Evolutionary conservation across 164 flowering plant species (phyloP).

Genomic region (Berberis thunbergii): DNA sequence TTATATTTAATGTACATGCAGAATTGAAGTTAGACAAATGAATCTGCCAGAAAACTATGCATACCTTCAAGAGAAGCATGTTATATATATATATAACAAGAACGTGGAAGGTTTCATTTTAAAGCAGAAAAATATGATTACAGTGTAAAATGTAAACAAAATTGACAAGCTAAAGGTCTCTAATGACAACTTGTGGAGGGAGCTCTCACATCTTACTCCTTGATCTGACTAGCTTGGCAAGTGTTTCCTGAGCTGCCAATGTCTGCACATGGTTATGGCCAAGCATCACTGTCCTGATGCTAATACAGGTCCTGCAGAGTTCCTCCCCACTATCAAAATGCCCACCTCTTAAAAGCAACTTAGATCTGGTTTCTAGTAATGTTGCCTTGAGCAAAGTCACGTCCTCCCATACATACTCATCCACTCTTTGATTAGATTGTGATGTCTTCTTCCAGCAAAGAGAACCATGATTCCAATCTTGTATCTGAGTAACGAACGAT

Average conservation of each 20-base stretch:
- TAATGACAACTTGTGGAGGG: background rate
- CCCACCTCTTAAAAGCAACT: slow-evolving; percentile 74
- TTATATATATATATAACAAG: too few species aligned
- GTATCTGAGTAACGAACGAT: slow-evolving; percentile 78
- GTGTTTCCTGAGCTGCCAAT: slow-evolving; percentile 81
- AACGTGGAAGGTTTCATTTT: too few species aligned
- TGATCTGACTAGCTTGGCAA: slow-evolving; percentile 70
- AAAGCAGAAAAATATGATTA: too few species aligned
- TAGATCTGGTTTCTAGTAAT: slow-evolving; percentile 78
- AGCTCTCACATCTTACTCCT: slow-evolving; percentile 57
- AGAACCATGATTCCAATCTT: slow-evolving; percentile 70
- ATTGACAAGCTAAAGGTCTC: too few species aligned
- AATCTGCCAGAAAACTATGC: too few species aligned
- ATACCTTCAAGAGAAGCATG: too few species aligned
- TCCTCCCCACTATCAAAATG: slow-evolving; percentile 82
- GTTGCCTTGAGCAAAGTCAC: slow-evolving; percentile 80
- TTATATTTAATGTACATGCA: too few species aligned
- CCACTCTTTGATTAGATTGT: slow-evolving; percentile 43
- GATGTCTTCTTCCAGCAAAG: slow-evolving; percentile 72
- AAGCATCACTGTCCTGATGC: slow-evolving; percentile 88
- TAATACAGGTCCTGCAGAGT: slow-evolving; percentile 77
- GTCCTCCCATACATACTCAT: slow-evolving; percentile 86
- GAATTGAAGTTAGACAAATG: too few species aligned
- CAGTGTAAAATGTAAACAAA: too few species aligned
- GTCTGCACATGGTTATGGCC: slow-evolving; percentile 80